Evolutionary conservation across 331 rosid genomes (phyloP), one percentile per base, ranked within the genome.

Genomic region (Phaseolus coccineus): DNA sequence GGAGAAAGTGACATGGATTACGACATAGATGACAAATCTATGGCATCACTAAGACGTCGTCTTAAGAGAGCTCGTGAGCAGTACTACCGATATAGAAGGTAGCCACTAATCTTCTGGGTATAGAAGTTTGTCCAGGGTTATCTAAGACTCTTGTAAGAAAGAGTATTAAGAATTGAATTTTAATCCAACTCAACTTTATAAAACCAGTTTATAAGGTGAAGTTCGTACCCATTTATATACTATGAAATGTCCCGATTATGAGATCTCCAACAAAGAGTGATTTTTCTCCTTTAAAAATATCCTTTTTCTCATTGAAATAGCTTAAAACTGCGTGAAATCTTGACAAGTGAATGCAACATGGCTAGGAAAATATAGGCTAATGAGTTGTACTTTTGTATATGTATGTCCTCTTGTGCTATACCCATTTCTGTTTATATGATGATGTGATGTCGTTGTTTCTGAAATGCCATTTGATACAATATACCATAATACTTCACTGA

Each of bases 1-100:
- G 98, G 99, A 71, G 97, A 94, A 84, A 87, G 87, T 15, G 98
- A 93, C 83, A 93, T 95, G 99, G 99, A 91, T 80, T 93, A 95
- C 63, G 99, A 95, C 79, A 93, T 92, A 6, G 99, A 95, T 67
- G 93, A 85, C 77, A 95, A 90, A 84, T 93, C 99, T 62, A 93
- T 95, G 99, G 99, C 99, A 61, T 61, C 94, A 31, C 88, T 95
- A 77, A 87, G 99, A 84, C 97, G 99, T 30, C 97, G 87, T 80
- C 96, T 95, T 72, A 94, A 81, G 79, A 85, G 86, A 87, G 87
- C 97, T 63, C 86, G 87, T 27, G 98, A 89, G 77, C 91, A 93
- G 84, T 93, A 95, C 77, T 95, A 93, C 76, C 89, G 97, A 56
- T 92, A 88, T 77, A 93, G 92, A 87, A 93, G 99, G 98, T 95